These are phyloP conservation scores for Microsporum canis DNA, from an alignment of 2,329 filamentous ascomycete species.

Conservation along the genomic window DNA sequence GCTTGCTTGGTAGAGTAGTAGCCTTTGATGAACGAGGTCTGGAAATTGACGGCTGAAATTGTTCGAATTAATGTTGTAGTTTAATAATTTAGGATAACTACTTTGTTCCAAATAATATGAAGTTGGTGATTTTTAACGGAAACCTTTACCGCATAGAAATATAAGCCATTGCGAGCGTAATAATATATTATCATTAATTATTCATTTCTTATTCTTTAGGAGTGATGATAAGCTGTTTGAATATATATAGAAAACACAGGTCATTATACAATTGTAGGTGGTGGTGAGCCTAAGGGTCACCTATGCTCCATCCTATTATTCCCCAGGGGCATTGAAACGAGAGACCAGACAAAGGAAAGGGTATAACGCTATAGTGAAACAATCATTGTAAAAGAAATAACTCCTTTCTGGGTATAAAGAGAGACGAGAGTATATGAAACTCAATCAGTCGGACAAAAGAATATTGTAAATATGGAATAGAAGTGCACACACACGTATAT, in stretches of 20 bases:
- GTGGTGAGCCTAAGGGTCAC: not conserved
- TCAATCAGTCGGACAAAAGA: not conserved
- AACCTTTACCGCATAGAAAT: too few relatives aligned
- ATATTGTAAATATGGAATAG: not conserved
- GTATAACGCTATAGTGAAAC: not conserved
- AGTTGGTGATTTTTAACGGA: not conserved
- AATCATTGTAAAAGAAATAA: not conserved
- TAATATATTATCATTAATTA: too few relatives aligned
- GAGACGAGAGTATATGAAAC: not conserved
- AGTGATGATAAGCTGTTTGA: too few relatives aligned
- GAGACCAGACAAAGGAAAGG: not conserved
- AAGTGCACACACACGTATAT: not conserved
- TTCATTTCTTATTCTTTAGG: too few relatives aligned
- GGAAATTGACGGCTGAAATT: not conserved
- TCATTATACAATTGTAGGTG: not conserved
- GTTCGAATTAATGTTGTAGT: not conserved
- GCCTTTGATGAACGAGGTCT: not conserved
- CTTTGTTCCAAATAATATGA: not conserved
- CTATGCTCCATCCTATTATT: not conserved
- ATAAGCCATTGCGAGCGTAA: too few relatives aligned
- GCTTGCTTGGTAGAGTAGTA: slow-evolving; percentile 52
- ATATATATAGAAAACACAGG: too few relatives aligned
- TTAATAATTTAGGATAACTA: not conserved
- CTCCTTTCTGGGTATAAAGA: not conserved
- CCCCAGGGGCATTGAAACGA: not conserved